These are phyloP conservation scores for Hordeum pubiflorum DNA, from an alignment of 202 grass and related monocot species.

Conservation along the genomic window DNA sequence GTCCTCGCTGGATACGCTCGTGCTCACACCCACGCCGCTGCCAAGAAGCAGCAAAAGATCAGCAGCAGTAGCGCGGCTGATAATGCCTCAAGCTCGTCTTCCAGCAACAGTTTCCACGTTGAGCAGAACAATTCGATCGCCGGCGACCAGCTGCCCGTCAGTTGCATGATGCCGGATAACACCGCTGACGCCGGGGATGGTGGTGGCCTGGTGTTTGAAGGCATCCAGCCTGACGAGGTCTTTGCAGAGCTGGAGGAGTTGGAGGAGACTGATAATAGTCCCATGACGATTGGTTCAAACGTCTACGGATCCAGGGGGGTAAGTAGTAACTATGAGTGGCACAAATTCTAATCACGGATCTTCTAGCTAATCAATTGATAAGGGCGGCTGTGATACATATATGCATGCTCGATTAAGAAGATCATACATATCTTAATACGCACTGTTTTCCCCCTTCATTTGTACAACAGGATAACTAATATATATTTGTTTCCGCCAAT, in stretches of 20 bases:
- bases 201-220: neutral
- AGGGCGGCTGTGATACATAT: neutral
- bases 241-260: slow-evolving; percentile 42
- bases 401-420: neutral
- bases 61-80: neutral
- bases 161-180: neutral
- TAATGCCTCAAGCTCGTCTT: neutral
- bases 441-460: neutral
- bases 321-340: slow-evolving; percentile 32
- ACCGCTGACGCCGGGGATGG: neutral
- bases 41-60: slow-evolving; percentile 19
- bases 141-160: neutral
- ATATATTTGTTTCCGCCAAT: neutral
- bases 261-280: slow-evolving; percentile 32
- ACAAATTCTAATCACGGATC: slow-evolving; percentile 18
- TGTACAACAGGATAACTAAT: neutral
- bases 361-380: neutral
- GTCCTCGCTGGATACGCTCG: slow-evolving; percentile 53
- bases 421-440: slow-evolving; percentile 21
- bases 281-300: slow-evolving; percentile 9
- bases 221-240: slow-evolving; percentile 37
- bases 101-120: neutral
- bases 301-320: slow-evolving; percentile 20
- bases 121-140: neutral
- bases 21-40: slow-evolving; percentile 12